These are phyloP conservation scores for Barbarea vulgaris DNA, from an alignment of 345 rosid genomes.

Conservation along the genomic window DNA sequence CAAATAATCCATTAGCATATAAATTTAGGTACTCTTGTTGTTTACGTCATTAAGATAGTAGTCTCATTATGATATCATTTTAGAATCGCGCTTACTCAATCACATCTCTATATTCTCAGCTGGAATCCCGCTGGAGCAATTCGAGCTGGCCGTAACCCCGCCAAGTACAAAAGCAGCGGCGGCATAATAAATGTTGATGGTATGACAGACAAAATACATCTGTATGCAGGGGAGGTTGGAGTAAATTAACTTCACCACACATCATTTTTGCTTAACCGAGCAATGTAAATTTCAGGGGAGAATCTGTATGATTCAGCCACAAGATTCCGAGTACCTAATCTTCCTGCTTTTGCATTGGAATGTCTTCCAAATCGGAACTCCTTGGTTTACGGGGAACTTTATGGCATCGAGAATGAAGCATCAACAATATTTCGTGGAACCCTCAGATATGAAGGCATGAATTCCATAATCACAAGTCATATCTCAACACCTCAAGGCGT, in stretches of 20 bases:
- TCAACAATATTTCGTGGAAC: conserved; percentile 89
- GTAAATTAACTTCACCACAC: not conserved
- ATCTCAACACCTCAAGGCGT: not conserved
- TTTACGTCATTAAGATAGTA: not conserved
- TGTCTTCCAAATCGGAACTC: conserved; percentile 91
- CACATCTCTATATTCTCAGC: conserved; percentile 46
- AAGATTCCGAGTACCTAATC: conserved; percentile 64
- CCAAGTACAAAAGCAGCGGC: conserved; percentile 59
- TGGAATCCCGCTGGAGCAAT: conserved; percentile 99
- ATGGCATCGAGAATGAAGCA: conserved; percentile 80
- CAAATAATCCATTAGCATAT: conserved; percentile 89
- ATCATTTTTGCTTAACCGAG: conserved; percentile 4
- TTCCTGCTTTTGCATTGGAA: conserved; percentile 95
- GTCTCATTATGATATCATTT: not conserved
- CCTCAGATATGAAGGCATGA: conserved; percentile 83
- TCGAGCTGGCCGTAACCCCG: conserved; percentile 77
- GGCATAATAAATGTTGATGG: conserved; percentile 69
- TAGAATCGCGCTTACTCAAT: conserved; percentile 14
- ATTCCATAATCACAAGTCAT: not conserved
- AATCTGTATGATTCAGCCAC: conserved; percentile 71
- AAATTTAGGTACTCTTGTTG: conserved; percentile 70
- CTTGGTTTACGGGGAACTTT: conserved; percentile 68
- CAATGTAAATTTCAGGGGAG: conserved; percentile 54
- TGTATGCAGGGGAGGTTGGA: not conserved
- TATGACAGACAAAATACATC: conserved; percentile 33